A percentile compares a stretch with the other conserved stretches of the same genome.
Conservation (phyloP, 768 basidiomycete genomes). For the Lactifluus rugatus region DNA sequence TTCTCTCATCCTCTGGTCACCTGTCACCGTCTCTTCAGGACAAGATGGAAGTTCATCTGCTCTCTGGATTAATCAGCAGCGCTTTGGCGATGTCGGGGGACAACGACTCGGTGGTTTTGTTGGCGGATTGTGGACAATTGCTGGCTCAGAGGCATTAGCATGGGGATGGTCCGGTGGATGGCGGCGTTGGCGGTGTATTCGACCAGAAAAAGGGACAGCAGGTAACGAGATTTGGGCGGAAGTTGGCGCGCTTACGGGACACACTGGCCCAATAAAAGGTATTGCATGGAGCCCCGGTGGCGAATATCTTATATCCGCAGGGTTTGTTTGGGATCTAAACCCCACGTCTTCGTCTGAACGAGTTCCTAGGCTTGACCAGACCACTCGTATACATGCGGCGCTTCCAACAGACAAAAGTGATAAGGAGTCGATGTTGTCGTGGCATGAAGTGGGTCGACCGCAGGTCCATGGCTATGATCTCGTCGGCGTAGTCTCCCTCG, state of each 20-base stretch:
- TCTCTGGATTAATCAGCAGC: constrained; percentile 83
- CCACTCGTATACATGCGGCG: constrained; percentile 78
- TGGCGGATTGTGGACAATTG: constrained; percentile 71
- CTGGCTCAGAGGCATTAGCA: constrained; percentile 57
- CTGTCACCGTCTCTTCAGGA: constrained; percentile 40
- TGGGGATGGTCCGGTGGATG: constrained; percentile 96
- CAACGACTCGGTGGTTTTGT: constrained; percentile 88
- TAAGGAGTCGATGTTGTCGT: constrained; percentile 29
- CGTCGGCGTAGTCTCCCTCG: constrained; percentile 67
- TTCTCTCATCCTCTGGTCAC: constrained; percentile 91
- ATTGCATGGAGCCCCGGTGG: constrained; percentile 83
- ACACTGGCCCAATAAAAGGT: constrained; percentile 68
- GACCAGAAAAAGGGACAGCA: constrained; percentile 8
- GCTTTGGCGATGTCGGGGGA: constrained; percentile 93
- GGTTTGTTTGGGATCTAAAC: constrained; percentile 40
- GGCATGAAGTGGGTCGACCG: constrained; percentile 87
- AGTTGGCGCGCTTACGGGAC: constrained; percentile 73
- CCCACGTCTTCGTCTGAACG: neutral
- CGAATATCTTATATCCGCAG: constrained; percentile 75
- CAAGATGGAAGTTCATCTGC: constrained; percentile 38
- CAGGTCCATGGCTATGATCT: constrained; percentile 97
- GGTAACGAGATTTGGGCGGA: constrained; percentile 57
- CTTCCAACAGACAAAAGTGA: constrained; percentile 24
- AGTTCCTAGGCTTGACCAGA: constrained; percentile 72
- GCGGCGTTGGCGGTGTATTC: constrained; percentile 66